Base-by-base conservation (phyloP, 805 yeast species). In the Helenozyma rhizophorensis region DNA sequence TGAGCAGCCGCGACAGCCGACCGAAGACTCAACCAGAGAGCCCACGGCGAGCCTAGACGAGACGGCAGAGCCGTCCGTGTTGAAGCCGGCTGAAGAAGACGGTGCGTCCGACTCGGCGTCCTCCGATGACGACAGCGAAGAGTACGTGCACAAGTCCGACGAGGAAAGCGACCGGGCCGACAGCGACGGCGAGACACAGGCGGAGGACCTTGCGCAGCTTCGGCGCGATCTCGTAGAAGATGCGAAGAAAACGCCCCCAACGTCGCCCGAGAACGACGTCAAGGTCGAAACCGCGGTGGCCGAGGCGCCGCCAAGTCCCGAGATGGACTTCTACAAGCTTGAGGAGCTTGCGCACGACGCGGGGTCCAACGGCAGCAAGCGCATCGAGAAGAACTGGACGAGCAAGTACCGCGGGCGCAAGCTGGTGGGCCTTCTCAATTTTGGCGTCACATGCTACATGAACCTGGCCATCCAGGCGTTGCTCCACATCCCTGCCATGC, bases 371-470 rank as follows among this genome's bases (percentile, higher is more conserved):
- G 58, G 60, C 1, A 72, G 82, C 7, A 58, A 53, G 1, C 67
- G 85, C 34, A 80, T 87, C 19, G 52, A 63, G 36, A 88, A 87
- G 55, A 78, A 78, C 37, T 88, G 96, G 89, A 56, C 74, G n/a
- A 72, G 69, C 32, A 60, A 73, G 33, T 54, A 62, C 10, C 56
- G 58, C 3, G 51, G 60, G 24, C 70, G 71, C 22, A 81, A 81
- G n/a, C 77, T 80, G 2, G 56, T 71, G 16, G 98, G 98, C 0
- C 65, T 90, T 30, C 59, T 83, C 30, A 90, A 90, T 58, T 89
- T 83, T 46, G 97, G 97, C 25, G 97, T 93, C 28, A 90, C 97
- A 3, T 90, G 98, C 57, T 90, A 90, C 62, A 89, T 90, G 75
- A 90, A 93, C 58, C 82, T 96, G 6, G 97, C 97, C 2, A 80